A percentile compares a stretch with the other conserved stretches of the same genome.
Conservation (phyloP, 2,329 filamentous ascomycete genomes). For the Verticillium klebahnii region DNA sequence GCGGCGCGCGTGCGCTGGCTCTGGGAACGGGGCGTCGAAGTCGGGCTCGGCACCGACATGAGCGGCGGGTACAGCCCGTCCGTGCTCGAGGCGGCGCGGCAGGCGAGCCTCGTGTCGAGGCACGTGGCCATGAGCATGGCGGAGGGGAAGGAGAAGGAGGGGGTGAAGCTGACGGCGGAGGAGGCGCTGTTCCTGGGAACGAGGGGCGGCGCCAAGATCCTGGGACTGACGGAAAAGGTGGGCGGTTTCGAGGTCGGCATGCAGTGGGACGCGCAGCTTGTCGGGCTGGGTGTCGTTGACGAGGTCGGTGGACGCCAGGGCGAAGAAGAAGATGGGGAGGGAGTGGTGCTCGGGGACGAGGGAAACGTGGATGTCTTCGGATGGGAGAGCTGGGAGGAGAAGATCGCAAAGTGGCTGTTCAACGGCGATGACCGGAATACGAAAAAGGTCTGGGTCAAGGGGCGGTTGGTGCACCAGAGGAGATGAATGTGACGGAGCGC, state of each 20-base stretch:
- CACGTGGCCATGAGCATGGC: slow-evolving; percentile 55
- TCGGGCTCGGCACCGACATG: slow-evolving; percentile 89
- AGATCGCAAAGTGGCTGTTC: slow-evolving; percentile 90
- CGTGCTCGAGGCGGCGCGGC: slow-evolving; percentile 76
- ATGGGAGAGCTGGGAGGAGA: slow-evolving; percentile 84
- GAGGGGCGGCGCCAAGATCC: slow-evolving; percentile 75
- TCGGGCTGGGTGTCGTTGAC: slow-evolving; percentile 54
- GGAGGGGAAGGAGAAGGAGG: slow-evolving; percentile 32
- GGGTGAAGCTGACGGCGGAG: slow-evolving; percentile 70
- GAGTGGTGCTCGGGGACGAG: slow-evolving; percentile 26
- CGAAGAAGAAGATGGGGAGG: slow-evolving; percentile 15
- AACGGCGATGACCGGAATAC: slow-evolving; percentile 92
- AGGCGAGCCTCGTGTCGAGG: slow-evolving; percentile 74
- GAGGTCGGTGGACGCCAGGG: slow-evolving; percentile 29
- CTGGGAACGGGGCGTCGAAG: slow-evolving; percentile 67
- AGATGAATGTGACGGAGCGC: slow-evolving; percentile 3
- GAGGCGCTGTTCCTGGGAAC: slow-evolving; percentile 87
- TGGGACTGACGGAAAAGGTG: slow-evolving; percentile 67
- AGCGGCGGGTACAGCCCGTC: slow-evolving; percentile 81
- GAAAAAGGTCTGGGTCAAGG: slow-evolving; percentile 81
- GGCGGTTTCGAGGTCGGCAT: slow-evolving; percentile 83
- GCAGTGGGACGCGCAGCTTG: slow-evolving; percentile 86
- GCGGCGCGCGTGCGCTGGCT: slow-evolving; percentile 70
- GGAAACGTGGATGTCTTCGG: slow-evolving; percentile 85
- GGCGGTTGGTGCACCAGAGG: slow-evolving; percentile 69